Evolutionary conservation across 1,284 basidiomycete genomes (phyloP).

Genomic region (Cutaneotrichosporon mucoides): DNA sequence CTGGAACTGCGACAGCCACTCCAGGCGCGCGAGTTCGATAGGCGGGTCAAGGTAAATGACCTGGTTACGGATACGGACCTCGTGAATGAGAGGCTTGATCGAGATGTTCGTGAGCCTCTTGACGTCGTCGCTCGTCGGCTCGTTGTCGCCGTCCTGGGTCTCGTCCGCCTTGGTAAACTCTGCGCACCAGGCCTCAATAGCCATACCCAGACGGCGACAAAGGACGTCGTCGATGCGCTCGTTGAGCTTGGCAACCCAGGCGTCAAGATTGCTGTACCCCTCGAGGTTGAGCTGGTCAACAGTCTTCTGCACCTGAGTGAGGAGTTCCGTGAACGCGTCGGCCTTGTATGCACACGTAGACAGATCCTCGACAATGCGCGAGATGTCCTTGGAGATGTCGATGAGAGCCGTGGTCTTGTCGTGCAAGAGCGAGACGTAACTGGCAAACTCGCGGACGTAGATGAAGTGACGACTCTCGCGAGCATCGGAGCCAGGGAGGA

Average conservation of each 20-base stretch:
- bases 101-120: background rate
- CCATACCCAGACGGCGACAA: constrained; percentile 68
- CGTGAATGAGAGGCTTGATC: constrained; percentile 80
- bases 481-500: constrained; percentile 63
- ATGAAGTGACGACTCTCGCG: constrained; percentile 85
- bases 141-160: constrained; percentile 59
- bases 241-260: constrained; percentile 89
- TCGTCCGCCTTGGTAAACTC: constrained; percentile 75
- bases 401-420: constrained; percentile 94
- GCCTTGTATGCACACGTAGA: constrained; percentile 76
- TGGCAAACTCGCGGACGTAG: constrained; percentile 93
- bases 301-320: constrained; percentile 79
- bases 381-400: constrained; percentile 82
- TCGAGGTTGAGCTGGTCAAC: constrained; percentile 93
- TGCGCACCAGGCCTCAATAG: constrained; percentile 80
- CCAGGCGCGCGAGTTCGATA: constrained; percentile 85
- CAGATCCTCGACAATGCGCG: constrained; percentile 78
- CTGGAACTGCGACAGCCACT: constrained; percentile 88
- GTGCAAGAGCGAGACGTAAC: constrained; percentile 80
- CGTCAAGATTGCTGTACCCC: constrained; percentile 95
- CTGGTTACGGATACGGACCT: constrained; percentile 96
- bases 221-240: constrained; percentile 78
- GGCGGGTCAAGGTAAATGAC: constrained; percentile 98
- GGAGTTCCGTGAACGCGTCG: constrained; percentile 72
- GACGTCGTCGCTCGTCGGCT: background rate